Evolutionary conservation across 371 early-diverging fungal genomes (phyloP), one percentile per base, ranked within the genome.

Genomic region (Rhizomucor pusillus): DNA sequence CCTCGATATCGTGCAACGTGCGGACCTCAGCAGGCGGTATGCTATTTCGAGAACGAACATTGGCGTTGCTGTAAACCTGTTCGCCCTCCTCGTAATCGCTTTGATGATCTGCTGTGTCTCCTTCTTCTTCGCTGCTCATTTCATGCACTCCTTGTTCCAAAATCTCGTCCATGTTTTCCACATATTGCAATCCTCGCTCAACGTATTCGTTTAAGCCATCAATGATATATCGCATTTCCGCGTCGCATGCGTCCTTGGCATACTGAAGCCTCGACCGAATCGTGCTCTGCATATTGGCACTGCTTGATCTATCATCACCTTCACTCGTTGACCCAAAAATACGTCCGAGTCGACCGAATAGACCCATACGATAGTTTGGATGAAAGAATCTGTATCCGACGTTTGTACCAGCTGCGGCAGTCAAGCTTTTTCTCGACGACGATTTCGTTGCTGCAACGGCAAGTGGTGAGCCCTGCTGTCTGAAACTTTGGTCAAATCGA

Each of bases 181-280:
- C 81, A 47, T 83, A 86, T 36, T 84, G 78, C 37, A 88, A 63
- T 1, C 77, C 80, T 25, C 70, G 75, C 57, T 91, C 90, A 7
- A 88, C 88, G 44, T 80, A 84, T 48, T 87, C 85, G 43, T 86
- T 85, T 12, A 91, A 63, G 14, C 86, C 90, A 39, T 83, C 77
- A 47, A 90, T 85, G 50, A 92, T 86, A 18, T 75, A 66, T n/a
- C 85, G 69, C 20, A 89, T 63, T 45, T 72, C 75, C 18, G 73
- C 72, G 43, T 75, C 71, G 52, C 78, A 78, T 1, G 69, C 69
- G 33, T 69, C 56, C 52, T 78, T 78, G 20, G 78, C 73, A 50
- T 61, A 66, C 22, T 70, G 58, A 7, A 78, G 33, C 23, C 75
- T 59, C 0, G 65, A 53, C 41, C 70, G 74, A 14, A 72, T 71